Evolutionary conservation across 768 basidiomycete species (phyloP).

Genomic region (Suillus luteus): DNA sequence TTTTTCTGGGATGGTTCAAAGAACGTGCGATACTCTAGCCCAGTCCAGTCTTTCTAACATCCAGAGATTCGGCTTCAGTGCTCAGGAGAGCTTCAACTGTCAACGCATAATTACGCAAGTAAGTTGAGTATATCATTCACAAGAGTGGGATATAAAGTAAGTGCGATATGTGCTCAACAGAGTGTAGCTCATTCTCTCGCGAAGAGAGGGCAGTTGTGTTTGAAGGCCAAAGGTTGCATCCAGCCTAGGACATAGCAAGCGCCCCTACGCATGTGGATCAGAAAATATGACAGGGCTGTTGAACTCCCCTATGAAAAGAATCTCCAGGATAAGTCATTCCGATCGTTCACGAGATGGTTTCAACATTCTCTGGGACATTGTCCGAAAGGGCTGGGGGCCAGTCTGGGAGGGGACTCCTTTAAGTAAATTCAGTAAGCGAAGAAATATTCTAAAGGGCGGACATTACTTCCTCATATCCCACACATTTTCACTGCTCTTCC

Average conservation of each 20-base stretch:
- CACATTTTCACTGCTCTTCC: slow-evolving; percentile 89
- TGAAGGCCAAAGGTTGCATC: background rate
- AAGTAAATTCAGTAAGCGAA: slow-evolving; percentile 9
- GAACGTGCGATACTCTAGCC: background rate
- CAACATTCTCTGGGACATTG: slow-evolving; percentile 21
- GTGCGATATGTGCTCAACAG: background rate
- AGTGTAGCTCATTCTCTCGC: background rate
- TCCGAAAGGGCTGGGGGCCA: slow-evolving; percentile 33
- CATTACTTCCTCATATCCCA: slow-evolving; percentile 88
- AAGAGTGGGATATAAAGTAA: background rate
- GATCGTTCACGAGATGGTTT: slow-evolving; percentile 25
- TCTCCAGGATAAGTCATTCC: background rate
- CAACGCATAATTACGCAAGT: too few species aligned
- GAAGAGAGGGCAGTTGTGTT: background rate
- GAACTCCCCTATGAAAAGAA: background rate
- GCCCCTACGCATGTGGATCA: background rate
- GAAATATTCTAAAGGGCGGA: background rate
- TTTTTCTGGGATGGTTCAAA: background rate
- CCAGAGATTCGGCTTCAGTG: background rate
- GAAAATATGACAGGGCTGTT: background rate
- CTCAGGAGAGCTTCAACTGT: background rate
- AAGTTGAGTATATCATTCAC: background rate
- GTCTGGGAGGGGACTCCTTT: slow-evolving; percentile 18
- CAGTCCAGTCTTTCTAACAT: background rate
- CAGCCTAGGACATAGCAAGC: background rate